A percentile compares a stretch with the other conserved stretches of the same genome.
These are phyloP conservation scores for Galerina sulciceps DNA, from an alignment of 768 basidiomycete species.

Conservation along the genomic window DNA sequence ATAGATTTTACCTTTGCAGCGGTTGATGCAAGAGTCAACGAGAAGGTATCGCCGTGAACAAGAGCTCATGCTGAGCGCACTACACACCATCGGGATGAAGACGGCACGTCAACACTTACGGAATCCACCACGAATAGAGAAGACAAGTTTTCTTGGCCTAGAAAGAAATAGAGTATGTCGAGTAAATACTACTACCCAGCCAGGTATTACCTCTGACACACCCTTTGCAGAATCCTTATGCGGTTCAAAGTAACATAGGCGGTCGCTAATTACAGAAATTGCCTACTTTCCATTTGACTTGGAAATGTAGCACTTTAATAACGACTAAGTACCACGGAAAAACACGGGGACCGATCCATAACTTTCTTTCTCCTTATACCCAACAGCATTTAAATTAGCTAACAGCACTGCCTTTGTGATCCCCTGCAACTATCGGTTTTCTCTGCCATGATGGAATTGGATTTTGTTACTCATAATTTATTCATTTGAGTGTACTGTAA, in stretches of 20 bases:
- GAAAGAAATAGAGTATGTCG: constrained; percentile 56
- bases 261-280: constrained; percentile 21
- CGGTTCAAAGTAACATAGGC: constrained; percentile 27
- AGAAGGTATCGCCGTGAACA: constrained; percentile 76
- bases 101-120: constrained; percentile 64
- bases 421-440: background rate
- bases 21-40: constrained; percentile 56
- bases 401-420: background rate
- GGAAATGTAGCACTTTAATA: constrained; percentile 5
- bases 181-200: background rate
- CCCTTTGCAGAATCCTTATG: constrained; percentile 25
- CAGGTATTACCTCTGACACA: background rate
- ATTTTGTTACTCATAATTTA: background rate
- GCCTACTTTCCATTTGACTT: background rate
- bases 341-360: background rate
- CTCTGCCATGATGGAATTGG: background rate
- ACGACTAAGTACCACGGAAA: background rate
- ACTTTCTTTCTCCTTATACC: constrained; percentile 1
- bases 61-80: constrained; percentile 76
- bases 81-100: constrained; percentile 74
- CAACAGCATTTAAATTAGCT: constrained; percentile 1
- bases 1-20: constrained; percentile 31
- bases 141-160: constrained; percentile 72
- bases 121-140: constrained; percentile 48
- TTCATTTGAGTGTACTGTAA: too few relatives aligned